Evolutionary conservation across 2,329 filamentous ascomycete species (phyloP), one percentile per base, ranked within the genome.

Genomic region (Bipolaris cookei): DNA sequence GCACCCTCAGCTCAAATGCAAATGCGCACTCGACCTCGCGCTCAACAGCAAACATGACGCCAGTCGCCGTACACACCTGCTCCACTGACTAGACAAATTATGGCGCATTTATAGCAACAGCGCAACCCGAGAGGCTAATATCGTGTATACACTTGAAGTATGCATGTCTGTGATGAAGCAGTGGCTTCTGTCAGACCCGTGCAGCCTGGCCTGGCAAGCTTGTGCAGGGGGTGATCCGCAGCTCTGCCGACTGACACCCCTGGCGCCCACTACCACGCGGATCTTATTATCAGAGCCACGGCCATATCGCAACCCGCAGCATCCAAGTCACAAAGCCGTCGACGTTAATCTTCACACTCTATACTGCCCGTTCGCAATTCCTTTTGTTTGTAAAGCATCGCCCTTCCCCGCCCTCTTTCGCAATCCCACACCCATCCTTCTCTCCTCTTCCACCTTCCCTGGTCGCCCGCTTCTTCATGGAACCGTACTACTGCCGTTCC

Each of bases 171-270:
- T 51, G 34, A 53, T 42, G 47, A 38, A 54, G 51, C 39, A 45
- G 45, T 50, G 55, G 51, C 51, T 46, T 48, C 43, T 18, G 20
- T 11, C 34, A 16, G 39, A 28, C 16, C 54, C 44, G 53, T 56
- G 57, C 47, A 41, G 20, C 7, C 18, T 34, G 30, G 44, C n/a
- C 14, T 32, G 32, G 28, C 30, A 37, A 42, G 57, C 57, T 48
- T 50, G 54, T 41, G 53, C 53, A 51, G 39, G 32, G 20, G 11
- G 45, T 34, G 54, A 50, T 49, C 49, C 58, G 45, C 45, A 49
- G 50, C 42, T 42, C 34, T 60, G 51, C 58, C 57, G 49, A 47
- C 39, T 46, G 41, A 52, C 54, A 54, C 58, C 58, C 58, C 54
- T 58, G 58, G 50, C 49, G 54, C 54, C 50, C 38, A 54, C 50